Percentiles rank a stretch among this genome's conserved stretches.
phyloP scores from a whole-genome alignment of 495 filamentous ascomycete species.

The Talaromyces wortmannii region DNA sequence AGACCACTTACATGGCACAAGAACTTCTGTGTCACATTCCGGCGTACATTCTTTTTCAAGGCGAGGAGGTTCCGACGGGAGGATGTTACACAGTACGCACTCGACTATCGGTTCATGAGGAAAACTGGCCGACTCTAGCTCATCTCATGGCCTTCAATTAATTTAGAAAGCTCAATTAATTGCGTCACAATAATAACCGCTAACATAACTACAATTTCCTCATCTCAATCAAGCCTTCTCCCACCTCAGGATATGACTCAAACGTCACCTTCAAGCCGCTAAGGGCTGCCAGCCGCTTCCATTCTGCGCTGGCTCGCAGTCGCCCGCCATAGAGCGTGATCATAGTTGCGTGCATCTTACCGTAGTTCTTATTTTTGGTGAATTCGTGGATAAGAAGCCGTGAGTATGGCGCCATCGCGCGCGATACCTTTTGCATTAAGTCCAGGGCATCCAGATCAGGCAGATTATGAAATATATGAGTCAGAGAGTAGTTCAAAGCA shows the following conservation, averaged over 20 bases:
- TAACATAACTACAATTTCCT: constrained; percentile 3
- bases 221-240: constrained; percentile 33
- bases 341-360: constrained; percentile 28
- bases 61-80: no score
- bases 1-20: no score
- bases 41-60: no score
- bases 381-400: constrained; percentile 38
- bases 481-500: constrained; percentile 35
- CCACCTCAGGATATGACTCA: constrained; percentile 23
- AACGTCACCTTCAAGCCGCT: constrained; percentile 25
- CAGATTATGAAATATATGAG: constrained; percentile 38
- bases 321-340: constrained; percentile 26
- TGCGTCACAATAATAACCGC: background rate
- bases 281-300: constrained; percentile 23
- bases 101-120: no score
- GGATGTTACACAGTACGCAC: no score
- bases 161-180: background rate
- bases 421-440: constrained; percentile 30
- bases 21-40: no score
- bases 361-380: constrained; percentile 24
- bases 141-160: no score
- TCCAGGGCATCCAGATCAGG: constrained; percentile 28
- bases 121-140: no score
- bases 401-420: constrained; percentile 39
- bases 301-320: constrained; percentile 24